Evolutionary conservation across 805 yeast genomes (phyloP).

Genomic region (Schizosaccharomyces lindneri): DNA sequence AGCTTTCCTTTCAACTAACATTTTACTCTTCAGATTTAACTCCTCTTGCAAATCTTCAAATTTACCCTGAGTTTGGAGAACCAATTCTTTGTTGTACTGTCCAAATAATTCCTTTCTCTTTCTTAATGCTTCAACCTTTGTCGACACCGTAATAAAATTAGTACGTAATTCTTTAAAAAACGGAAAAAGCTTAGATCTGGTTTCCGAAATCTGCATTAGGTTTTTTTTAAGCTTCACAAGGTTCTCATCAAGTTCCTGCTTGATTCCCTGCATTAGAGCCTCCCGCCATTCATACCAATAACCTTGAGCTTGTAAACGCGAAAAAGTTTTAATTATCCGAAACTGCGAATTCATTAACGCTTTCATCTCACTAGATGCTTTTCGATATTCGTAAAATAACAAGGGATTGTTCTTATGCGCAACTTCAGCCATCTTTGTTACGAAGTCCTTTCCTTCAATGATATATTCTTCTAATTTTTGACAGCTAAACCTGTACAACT

Average conservation of each 20-base stretch:
- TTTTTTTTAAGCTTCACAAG: conserved; percentile 3
- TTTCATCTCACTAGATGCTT: conserved; percentile 17
- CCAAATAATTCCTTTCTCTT: neutral
- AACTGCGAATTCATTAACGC: conserved; percentile 24
- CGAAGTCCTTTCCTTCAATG: conserved; percentile 23
- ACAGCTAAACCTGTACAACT: conserved; percentile 27
- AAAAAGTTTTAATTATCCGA: conserved; percentile 23
- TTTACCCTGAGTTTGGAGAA: neutral
- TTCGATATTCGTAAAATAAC: conserved; percentile 25
- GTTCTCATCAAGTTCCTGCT: conserved; percentile 9
- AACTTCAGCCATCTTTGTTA: conserved; percentile 24
- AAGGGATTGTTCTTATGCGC: conserved; percentile 23
- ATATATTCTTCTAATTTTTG: conserved; percentile 28
- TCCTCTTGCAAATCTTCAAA: neutral
- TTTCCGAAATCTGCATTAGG: neutral
- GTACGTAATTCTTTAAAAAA: neutral
- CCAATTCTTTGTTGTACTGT: neutral
- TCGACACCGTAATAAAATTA: too few relatives aligned
- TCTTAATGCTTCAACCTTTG: neutral
- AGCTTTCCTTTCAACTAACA: neutral
- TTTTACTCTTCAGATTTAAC: neutral
- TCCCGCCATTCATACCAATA: conserved; percentile 43
- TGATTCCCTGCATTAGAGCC: conserved; percentile 24
- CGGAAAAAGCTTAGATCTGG: neutral
- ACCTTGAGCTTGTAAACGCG: conserved; percentile 27